A percentile compares a stretch with the other conserved stretches of the same genome.
These are phyloP conservation scores for Porodaedalea pini DNA, from an alignment of 1,284 basidiomycete genomes.

Conservation along the genomic window DNA sequence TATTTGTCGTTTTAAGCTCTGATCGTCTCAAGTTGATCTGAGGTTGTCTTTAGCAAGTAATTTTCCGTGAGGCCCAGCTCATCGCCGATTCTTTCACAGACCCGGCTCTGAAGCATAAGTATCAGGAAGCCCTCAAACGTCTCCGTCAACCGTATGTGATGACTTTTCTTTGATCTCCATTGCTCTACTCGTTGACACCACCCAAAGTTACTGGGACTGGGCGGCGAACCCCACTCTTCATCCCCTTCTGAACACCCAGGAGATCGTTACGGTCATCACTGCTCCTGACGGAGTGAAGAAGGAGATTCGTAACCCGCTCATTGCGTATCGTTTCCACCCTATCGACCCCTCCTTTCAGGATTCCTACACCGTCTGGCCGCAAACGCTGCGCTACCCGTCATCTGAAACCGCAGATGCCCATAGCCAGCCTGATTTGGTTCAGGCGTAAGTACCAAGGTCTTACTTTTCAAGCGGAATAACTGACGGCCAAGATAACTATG, in stretches of 20 bases:
- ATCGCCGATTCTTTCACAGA: no score
- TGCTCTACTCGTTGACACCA: background rate
- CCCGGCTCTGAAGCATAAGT: no score
- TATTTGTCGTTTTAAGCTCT: background rate
- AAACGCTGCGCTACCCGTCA: slow-evolving; percentile 41
- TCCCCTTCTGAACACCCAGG: slow-evolving; percentile 38
- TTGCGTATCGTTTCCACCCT: slow-evolving; percentile 40
- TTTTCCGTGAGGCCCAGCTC: no score
- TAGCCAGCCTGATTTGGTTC: slow-evolving; percentile 31
- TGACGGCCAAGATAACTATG: no score
- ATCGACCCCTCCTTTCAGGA: slow-evolving; percentile 34
- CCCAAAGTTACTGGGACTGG: slow-evolving; percentile 38
- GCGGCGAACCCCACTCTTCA: slow-evolving; percentile 39
- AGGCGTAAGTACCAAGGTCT: slow-evolving; percentile 26
- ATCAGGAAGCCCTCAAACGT: slow-evolving; percentile 36
- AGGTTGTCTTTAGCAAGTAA: slow-evolving; percentile 37
- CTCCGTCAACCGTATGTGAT: slow-evolving; percentile 37
- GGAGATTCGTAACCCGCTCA: slow-evolving; percentile 47
- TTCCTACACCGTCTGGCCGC: slow-evolving; percentile 37
- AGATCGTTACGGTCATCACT: slow-evolving; percentile 37
- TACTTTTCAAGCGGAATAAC: background rate
- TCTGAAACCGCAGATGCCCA: slow-evolving; percentile 22
- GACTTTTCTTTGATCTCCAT: background rate
- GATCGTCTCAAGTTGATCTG: background rate
- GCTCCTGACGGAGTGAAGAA: slow-evolving; percentile 37